These are phyloP conservation scores for Trametes cinnabarina DNA, from an alignment of 768 basidiomycete genomes.

Conservation along the genomic window DNA sequence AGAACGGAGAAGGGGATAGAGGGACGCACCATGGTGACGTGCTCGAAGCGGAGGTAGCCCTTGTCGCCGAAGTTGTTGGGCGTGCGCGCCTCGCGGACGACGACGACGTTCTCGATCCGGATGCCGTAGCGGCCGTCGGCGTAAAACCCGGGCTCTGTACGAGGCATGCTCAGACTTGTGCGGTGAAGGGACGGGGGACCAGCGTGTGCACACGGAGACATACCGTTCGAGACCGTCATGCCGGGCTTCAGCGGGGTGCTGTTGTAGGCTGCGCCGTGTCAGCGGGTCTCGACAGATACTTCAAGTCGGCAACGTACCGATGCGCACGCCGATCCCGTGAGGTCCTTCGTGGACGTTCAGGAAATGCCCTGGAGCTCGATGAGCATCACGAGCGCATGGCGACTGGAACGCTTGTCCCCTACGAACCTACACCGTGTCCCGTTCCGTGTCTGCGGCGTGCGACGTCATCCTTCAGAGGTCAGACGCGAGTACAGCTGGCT, in stretches of 20 bases:
- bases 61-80: constrained; percentile 77
- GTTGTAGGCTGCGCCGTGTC: constrained; percentile 54
- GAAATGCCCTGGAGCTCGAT: constrained; percentile 53
- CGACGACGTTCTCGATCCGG: constrained; percentile 86
- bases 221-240: constrained; percentile 87
- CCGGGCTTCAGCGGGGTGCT: constrained; percentile 70
- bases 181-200: too few relatives aligned
- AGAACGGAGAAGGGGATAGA: not conserved
- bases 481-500: not conserved
- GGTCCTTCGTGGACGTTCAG: constrained; percentile 91
- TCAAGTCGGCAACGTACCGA: constrained; percentile 30
- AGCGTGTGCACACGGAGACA: not conserved
- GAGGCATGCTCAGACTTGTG: too few relatives aligned
- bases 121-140: constrained; percentile 89
- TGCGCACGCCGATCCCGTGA: constrained; percentile 59
- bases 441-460: constrained; percentile 71
- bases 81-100: constrained; percentile 70
- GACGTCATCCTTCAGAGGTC: not conserved
- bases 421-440: constrained; percentile 80
- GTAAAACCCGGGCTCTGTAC: constrained; percentile 85
- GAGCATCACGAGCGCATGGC: not conserved
- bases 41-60: constrained; percentile 83
- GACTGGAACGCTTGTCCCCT: not conserved
- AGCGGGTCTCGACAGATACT: not conserved
- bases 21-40: constrained; percentile 72